Base-by-base conservation (phyloP, 805 yeast genomes). In the Cyberlindnera lachancei region DNA sequence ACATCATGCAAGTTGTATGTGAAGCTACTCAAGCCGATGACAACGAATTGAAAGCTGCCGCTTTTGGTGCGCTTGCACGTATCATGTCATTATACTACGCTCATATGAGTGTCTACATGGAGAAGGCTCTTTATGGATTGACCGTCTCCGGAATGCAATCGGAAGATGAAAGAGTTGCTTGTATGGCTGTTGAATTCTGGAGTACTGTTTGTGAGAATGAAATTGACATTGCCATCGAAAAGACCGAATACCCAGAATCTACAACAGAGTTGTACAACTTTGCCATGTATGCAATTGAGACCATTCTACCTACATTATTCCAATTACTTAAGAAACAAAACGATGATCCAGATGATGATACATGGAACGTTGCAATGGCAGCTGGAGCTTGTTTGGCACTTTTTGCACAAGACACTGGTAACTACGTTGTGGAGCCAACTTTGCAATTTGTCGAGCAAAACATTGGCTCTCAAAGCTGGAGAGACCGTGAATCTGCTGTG, bases 101-200 rank as follows among this genome's bases (percentile, higher is more conserved):
- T 27, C 80, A 74, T 63, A 92, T 92, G 98, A 73, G 82, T 41
- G 76, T 88, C 34, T 92, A 92, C 59, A 92, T 92, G 98, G 96
- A 90, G 61, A 87, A 85, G 64, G 98, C 98, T 2, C 63, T 92
- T 33, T 92, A 82, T 48, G 85, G 86, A 13, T 68, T 92, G 37
- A 88, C 97, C 5, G 87, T 90, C 27, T 62, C 78, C 15, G 96
- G 97, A 27, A 92, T 92, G 96, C 79, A 79, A 58, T 79, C 86
- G 36, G 44, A 50, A 6, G 81, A 85, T 60, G 94, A 83, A 49
- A 74, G 74, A 48, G 97, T 92, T 19, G 81, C 96, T 1, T 86
- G 96, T 54, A 88, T 90, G 96, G 96, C 98, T 19, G 92, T 92
- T 36, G 98, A 92, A 63, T 90, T 92, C 57, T 92, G 98, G 98